Base-by-base conservation (phyloP, 257 asterid genomes). In the Plantago major region DNA sequence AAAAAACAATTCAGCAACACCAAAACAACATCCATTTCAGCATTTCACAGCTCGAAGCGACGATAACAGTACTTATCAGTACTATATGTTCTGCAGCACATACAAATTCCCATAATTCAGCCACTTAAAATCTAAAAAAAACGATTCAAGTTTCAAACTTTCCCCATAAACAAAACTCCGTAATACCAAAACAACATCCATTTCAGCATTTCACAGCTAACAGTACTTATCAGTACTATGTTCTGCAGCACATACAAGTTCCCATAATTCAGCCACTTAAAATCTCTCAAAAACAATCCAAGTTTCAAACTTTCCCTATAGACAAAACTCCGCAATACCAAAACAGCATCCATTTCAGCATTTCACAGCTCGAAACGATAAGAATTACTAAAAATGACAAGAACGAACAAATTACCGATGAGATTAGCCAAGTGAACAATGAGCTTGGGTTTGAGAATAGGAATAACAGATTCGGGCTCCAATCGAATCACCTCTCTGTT, bases 391-490 rank as follows among this genome's bases (percentile, higher is more conserved):
- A 26, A 42, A 56, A 7, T 40, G 44, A 16, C 11, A 30, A 67
- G 9, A 5, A 18, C 43, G 57, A 65, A 14, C 46, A n/a, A 0
- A 38, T 50, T 73, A 91, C 99, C 97, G 60, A 92, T 89, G 75
- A 92, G 97, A 78, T 83, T 87, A 48, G 99, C 85, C 62, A 92
- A 75, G 70, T 88, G 94, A 77, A 89, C 90, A 74, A 76, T 84
- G 74, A 89, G 93, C 81, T 80, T 92, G 57, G 99, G 99, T 80
- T 92, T 92, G 75, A 92, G 93, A 67, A 92, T 73, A 17, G 97
- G 99, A 71, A 92, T 84, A 6, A 92, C 99, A 28, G 99, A 73
- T 75, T 92, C 99, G 28, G 79, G 80, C 82, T 92, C 99, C 81
- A 92, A 74, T 37, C 95, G 96, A 68, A 92, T 89, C 67, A 92